These are phyloP conservation scores for Phytopythium aichiense DNA, from an alignment of 352 stramenopile genomes.

Conservation along the genomic window DNA sequence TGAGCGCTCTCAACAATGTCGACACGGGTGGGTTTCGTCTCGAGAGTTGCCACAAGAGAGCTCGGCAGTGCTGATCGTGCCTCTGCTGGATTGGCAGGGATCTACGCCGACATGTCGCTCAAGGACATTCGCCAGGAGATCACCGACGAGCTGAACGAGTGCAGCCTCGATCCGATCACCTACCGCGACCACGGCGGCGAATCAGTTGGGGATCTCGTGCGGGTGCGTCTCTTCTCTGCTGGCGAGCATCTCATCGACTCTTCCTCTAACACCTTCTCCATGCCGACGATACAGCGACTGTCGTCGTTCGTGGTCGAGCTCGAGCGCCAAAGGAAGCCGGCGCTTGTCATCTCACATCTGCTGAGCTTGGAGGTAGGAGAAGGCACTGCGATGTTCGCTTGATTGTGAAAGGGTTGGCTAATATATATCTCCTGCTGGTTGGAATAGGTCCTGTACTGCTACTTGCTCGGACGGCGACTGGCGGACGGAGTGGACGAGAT, in stretches of 20 bases:
- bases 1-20: conserved; percentile 40
- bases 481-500: conserved; percentile 29
- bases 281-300: conserved; percentile 18
- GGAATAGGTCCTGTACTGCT: conserved; percentile 31
- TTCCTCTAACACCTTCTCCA: not conserved
- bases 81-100: conserved; percentile 9
- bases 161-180: conserved; percentile 42
- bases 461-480: conserved; percentile 27
- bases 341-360: conserved; percentile 36
- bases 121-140: conserved; percentile 32
- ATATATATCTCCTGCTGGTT: not conserved
- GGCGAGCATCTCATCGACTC: not conserved
- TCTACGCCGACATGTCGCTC: conserved; percentile 38
- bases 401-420: not conserved
- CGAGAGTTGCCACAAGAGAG: not conserved
- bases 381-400: too few species aligned
- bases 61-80: not conserved
- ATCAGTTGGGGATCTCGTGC: conserved; percentile 40
- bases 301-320: conserved; percentile 48
- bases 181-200: conserved; percentile 43
- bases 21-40: conserved; percentile 20
- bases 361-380: conserved; percentile 33
- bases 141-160: conserved; percentile 29
- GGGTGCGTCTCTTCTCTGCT: conserved; percentile 16
- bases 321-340: conserved; percentile 35